Evolutionary conservation across 148 eudicot species (phyloP).

Genomic region (Talinum fruticosum): DNA sequence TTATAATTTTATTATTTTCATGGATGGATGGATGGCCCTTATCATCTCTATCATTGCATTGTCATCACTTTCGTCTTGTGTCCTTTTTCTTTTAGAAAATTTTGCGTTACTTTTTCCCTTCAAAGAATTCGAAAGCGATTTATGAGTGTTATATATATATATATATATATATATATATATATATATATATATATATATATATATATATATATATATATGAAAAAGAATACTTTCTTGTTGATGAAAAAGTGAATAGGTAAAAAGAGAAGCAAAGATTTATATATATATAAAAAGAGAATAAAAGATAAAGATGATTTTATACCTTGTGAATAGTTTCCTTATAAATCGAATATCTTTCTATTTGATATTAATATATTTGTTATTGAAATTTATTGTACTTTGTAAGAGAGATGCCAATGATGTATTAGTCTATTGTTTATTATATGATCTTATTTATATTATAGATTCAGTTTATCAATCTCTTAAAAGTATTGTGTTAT

Average conservation of each 20-base stretch:
- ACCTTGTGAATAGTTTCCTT: too few species aligned
- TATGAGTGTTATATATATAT: background rate
- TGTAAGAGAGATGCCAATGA: too few species aligned
- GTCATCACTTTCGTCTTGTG: constrained; percentile 23
- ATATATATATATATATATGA: background rate
- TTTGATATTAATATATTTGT: too few species aligned
- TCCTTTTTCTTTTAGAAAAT: background rate
- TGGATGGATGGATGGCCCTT: background rate
- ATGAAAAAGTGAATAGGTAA: background rate
- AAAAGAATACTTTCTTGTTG: too few species aligned
- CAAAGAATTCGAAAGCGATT: constrained; percentile 21
- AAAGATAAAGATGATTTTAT: constrained; percentile 12
- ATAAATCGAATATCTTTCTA: too few species aligned
- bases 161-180: background rate
- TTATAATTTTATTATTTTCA: too few species aligned
- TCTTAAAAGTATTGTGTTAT: too few species aligned
- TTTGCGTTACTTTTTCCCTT: constrained; percentile 13
- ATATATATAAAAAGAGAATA: background rate
- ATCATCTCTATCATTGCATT: constrained; percentile 10
- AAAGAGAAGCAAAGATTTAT: too few species aligned
- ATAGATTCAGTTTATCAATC: too few species aligned
- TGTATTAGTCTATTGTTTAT: too few species aligned
- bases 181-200: background rate
- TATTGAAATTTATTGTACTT: too few species aligned
- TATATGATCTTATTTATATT: too few species aligned